A percentile compares a stretch with the other conserved stretches of the same genome.
Evolutionary conservation across 2,329 filamentous ascomycete species (phyloP).

Genomic region (Parastagonospora nodorum): DNA sequence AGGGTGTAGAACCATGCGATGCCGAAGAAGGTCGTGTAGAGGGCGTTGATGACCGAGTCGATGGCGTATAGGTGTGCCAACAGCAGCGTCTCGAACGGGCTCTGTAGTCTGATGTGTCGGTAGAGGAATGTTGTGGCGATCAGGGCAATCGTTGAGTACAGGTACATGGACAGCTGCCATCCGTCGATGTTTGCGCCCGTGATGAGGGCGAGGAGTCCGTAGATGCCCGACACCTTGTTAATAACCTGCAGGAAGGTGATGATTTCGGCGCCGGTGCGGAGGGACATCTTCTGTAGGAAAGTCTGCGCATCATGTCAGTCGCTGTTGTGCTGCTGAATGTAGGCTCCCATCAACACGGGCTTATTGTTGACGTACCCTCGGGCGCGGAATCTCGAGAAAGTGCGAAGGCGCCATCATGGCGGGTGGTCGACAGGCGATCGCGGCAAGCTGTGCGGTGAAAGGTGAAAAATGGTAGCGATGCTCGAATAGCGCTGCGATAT

Average conservation of each 20-base stretch:
- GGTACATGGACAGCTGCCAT: conserved; percentile 87
- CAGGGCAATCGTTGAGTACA: conserved; percentile 80
- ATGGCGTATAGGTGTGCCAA: conserved; percentile 85
- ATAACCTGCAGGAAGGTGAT: conserved; percentile 82
- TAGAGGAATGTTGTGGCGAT: conserved; percentile 70
- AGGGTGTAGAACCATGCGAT: conserved; percentile 85
- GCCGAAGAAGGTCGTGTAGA: conserved; percentile 82
- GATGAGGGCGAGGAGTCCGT: conserved; percentile 85
- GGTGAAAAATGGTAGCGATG: conserved; percentile 18
- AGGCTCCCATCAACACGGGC: conserved; percentile 2
- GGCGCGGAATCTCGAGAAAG: conserved; percentile 46
- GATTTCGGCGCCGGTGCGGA: conserved; percentile 84
- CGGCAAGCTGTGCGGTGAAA: conserved; percentile 1
- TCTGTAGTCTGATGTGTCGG: conserved; percentile 79
- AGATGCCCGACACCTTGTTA: conserved; percentile 91
- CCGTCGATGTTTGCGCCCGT: conserved; percentile 83
- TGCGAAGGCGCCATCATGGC: conserved; percentile 40
- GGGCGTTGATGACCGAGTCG: conserved; percentile 80
- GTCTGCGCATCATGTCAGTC: conserved; percentile 59
- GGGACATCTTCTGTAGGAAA: conserved; percentile 83
- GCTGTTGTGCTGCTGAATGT: conserved; percentile 3
- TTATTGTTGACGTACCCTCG: conserved; percentile 37
- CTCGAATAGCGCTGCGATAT: conserved; percentile 17
- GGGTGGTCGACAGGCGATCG: conserved; percentile 6
- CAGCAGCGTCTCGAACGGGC: conserved; percentile 76